Percentiles rank a stretch among this genome's conserved stretches.
phyloP scores from a whole-genome alignment of 1,284 basidiomycete species.

The Apiotrichum brassicae region DNA sequence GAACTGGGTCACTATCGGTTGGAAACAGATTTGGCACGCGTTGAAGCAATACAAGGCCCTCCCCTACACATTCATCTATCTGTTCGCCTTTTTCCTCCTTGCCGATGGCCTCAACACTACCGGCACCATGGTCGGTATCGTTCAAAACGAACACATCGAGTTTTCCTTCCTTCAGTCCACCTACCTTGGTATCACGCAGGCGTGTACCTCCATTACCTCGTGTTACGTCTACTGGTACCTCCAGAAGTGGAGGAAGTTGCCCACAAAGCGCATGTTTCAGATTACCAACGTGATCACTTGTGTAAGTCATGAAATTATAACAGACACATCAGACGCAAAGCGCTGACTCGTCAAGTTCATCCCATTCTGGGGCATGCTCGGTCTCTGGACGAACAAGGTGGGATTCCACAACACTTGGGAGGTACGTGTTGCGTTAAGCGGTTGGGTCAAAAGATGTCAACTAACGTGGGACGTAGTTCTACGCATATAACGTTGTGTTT shows the following conservation, averaged over 20 bases:
- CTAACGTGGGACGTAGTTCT: slow-evolving; percentile 8
- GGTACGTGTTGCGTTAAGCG: too few species aligned
- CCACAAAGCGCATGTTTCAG: slow-evolving; percentile 51
- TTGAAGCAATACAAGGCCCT: slow-evolving; percentile 57
- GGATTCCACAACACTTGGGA: slow-evolving; percentile 73
- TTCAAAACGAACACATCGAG: slow-evolving; percentile 66
- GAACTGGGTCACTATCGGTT: slow-evolving; percentile 65
- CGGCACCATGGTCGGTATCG: slow-evolving; percentile 17
- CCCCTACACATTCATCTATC: slow-evolving; percentile 63
- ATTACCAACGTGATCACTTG: slow-evolving; percentile 69
- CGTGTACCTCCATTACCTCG: slow-evolving; percentile 57
- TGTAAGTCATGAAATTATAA: neutral
- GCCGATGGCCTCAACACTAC: slow-evolving; percentile 37
- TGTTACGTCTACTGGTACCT: slow-evolving; percentile 68
- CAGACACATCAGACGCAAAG: too few species aligned
- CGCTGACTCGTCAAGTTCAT: slow-evolving; percentile 43
- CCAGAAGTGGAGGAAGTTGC: slow-evolving; percentile 66
- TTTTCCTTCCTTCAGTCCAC: slow-evolving; percentile 71
- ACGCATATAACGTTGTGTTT: slow-evolving; percentile 54
- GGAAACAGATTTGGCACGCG: slow-evolving; percentile 74
- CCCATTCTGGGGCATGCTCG: slow-evolving; percentile 78
- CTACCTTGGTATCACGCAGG: slow-evolving; percentile 66
- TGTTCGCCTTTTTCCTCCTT: slow-evolving; percentile 64
- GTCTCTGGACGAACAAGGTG: slow-evolving; percentile 67
- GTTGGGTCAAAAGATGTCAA: too few species aligned